Evolutionary conservation across 306 rosid species (phyloP), one percentile per base, ranked within the genome.

Genomic region (Dalbergia oliveri): DNA sequence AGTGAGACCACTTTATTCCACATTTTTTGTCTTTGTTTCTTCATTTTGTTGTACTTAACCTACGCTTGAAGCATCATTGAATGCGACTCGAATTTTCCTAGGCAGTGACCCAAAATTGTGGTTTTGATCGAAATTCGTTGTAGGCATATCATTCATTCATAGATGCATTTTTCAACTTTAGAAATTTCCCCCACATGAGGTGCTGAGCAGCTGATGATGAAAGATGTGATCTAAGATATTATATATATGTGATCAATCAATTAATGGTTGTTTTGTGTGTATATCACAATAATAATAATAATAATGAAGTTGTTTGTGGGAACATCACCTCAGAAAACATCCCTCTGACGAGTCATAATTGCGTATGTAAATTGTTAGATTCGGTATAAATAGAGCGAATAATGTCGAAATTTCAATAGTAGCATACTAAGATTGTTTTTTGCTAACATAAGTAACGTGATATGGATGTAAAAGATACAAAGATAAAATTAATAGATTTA

Each of bases 181-280:
- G 5, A 13, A 15, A 12, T 45, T 13, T 33, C 21, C 59, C 34
- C 66, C 57, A 51, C 57, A 41, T 61, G 62, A 74, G 64, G 14
- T 60, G 43, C 76, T 71, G 69, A 78, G 4, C 4, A 11, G 31
- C 7, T 43, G 61, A 39, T 57, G 66, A 74, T 81, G 78, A 81
- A 66, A 78, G 51, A 80, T 74, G 58, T 75, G 81, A 77, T 37
- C 80, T 80, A 54, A 54, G 23, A 54, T 35, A 77, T 68, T 72
- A 26, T 12, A 11, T 19, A 1, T n/a, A n/a, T n/a, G 53, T 15
- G n/a, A 43, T n/a, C 23, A 1, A 21, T 53, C 69, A 3, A 45
- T 45, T 12, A 11, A 51, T 59, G 51, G n/a, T 69, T 53, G 12
- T 14, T 4, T 3, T 50, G 11, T 50, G 5, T 51, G 12, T 23